Conservation (phyloP, 305 asterid genomes). For the Fraxinus sp. region DNA sequence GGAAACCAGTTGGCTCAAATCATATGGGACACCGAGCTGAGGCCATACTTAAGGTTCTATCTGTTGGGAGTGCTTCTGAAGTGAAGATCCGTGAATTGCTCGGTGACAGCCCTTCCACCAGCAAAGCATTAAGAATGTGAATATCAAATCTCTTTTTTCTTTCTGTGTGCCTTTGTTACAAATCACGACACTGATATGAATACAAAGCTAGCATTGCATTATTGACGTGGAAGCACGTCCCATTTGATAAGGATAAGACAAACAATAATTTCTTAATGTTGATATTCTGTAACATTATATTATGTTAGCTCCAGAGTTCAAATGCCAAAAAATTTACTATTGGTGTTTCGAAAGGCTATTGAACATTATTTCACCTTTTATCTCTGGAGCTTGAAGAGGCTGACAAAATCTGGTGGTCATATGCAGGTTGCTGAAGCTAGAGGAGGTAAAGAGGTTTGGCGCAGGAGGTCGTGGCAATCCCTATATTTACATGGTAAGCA, state of each 20-base stretch:
- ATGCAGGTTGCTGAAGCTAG: conserved; percentile 68
- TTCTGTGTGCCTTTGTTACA: not conserved
- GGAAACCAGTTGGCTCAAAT: conserved; percentile 42
- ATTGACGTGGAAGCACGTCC: not conserved
- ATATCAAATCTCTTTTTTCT: conserved; percentile 16
- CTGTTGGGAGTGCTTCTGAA: conserved; percentile 69
- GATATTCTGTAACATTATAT: too few species aligned
- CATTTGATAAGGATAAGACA: not conserved
- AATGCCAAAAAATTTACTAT: too few species aligned
- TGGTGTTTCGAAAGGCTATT: not conserved
- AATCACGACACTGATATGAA: not conserved
- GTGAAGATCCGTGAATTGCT: conserved; percentile 77
- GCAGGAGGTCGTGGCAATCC: conserved; percentile 89
- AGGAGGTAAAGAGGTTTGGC: conserved; percentile 70
- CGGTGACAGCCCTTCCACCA: conserved; percentile 94
- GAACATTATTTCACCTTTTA: not conserved
- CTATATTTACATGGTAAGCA: conserved; percentile 65
- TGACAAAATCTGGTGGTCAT: conserved; percentile 9
- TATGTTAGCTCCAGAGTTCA: not conserved
- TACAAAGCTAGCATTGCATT: not conserved
- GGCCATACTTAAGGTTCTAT: conserved; percentile 59
- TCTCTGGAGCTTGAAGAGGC: not conserved
- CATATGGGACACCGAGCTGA: conserved; percentile 68
- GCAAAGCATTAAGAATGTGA: conserved; percentile 96
- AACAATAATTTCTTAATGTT: not conserved